Evolutionary conservation across 2,329 filamentous ascomycete species (phyloP), one percentile per base, ranked within the genome.

Genomic region (Hymenoscyphus fructigenus): DNA sequence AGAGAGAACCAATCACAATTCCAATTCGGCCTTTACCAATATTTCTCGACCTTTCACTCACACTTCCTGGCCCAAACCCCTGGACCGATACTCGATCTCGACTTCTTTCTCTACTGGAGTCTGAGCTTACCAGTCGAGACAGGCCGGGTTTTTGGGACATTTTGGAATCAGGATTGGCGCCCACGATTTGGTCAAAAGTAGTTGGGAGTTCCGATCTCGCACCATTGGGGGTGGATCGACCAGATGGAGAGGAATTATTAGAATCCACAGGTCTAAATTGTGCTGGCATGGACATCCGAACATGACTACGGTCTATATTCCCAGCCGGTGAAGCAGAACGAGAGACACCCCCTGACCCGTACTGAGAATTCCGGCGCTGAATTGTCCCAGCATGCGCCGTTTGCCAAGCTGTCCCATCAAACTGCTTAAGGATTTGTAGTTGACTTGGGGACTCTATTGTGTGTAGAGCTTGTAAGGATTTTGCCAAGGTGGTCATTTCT

Each of bases 221-320:
- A n/a, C 68, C 65, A 62, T 69, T 72, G 15, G 64, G 78, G 58
- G 75, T 74, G 61, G 80, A 78, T 60, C 78, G 77, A 23, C 71
- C 63, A 72, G 62, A 71, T 65, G 67, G 70, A 58, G 68, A 70
- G 34, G 73, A 71, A 20, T 63, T 66, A 53, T 67, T 73, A 10
- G 74, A 73, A 57, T 73, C 70, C 57, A 75, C 61, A 71, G 56
- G 75, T 1, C 77, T 79, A 56, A 81, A 79, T 5, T 76, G 78
- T 64, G 85, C 84, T 15, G 91, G 92, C 88, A 94, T 91, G 1
- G 92, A 94, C 90, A 94, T 93, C 67, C 92, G 88, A 65, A 85
- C 82, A 56, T 87, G 81, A 59, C 83, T 80, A 71, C 85, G 87
- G 74, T 91, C 89, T 50, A 79, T 64, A 65, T 82, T 75, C 65